Evolutionary conservation across 163 green algal genomes (phyloP).

Genomic region (Smithsoniella earleae): DNA sequence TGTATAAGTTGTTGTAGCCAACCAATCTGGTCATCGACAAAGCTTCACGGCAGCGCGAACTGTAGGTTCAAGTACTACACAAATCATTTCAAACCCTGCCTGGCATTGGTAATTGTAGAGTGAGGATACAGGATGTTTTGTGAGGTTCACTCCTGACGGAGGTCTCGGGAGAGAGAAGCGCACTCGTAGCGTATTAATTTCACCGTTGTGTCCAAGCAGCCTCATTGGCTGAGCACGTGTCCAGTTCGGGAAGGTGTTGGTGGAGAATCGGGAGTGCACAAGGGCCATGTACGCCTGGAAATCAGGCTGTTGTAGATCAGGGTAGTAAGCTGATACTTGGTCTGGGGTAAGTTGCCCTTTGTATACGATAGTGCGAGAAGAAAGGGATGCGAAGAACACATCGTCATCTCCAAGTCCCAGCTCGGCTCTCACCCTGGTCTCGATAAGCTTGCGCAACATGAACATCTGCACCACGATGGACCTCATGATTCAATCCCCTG

Average conservation of each 20-base stretch:
- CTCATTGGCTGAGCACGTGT: conserved; percentile 86
- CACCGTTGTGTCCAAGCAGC: conserved; percentile 87
- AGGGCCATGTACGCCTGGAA: conserved; percentile 87
- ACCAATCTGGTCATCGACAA: no score
- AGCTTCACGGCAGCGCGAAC: no score
- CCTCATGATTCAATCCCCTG: no score
- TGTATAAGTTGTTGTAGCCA: no score
- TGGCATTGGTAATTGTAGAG: no score
- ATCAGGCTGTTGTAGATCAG: conserved; percentile 62
- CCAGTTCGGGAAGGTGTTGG: conserved; percentile 94
- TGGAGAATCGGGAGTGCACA: conserved; percentile 90
- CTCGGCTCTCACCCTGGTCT: conserved; percentile 43
- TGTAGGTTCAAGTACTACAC: no score
- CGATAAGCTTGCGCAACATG: conserved; percentile 74
- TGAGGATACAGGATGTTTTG: no score
- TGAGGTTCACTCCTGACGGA: no score
- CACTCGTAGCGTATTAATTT: conserved; percentile 90
- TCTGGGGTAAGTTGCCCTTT: conserved; percentile 91
- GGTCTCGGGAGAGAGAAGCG: conserved; percentile 29
- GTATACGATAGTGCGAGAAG: conserved; percentile 82
- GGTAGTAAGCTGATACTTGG: conserved; percentile 79
- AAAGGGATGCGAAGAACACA: conserved; percentile 74
- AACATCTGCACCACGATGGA: conserved; percentile 70
- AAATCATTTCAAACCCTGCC: no score
- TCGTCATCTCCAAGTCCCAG: conserved; percentile 56